These are phyloP conservation scores for Apiosordaria backusii DNA, from an alignment of 495 filamentous ascomycete genomes.

Conservation along the genomic window DNA sequence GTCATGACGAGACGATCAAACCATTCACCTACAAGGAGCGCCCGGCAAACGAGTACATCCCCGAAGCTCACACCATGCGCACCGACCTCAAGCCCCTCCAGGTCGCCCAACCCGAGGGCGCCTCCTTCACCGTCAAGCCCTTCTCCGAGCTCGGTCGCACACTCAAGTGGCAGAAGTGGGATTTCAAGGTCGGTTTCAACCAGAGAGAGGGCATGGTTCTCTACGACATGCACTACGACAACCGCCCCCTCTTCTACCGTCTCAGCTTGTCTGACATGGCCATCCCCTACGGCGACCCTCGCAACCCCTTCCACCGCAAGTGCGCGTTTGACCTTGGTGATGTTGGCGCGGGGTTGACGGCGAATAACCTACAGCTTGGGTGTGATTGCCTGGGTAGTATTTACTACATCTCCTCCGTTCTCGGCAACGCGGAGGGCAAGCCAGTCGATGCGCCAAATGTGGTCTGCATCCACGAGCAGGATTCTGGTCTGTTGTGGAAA, in stretches of 20 bases:
- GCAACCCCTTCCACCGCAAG: conserved; percentile 71
- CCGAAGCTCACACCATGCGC: conserved; percentile 62
- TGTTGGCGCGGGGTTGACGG: conserved; percentile 67
- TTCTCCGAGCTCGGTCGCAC: conserved; percentile 37
- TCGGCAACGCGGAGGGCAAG: conserved; percentile 55
- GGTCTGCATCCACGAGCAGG: conserved; percentile 75
- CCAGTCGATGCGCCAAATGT: conserved; percentile 64
- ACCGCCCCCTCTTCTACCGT: conserved; percentile 63
- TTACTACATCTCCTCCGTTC: conserved; percentile 63
- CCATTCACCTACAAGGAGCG: conserved; percentile 52
- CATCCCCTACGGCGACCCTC: conserved; percentile 72
- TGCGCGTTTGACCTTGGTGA: conserved; percentile 78
- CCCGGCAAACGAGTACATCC: conserved; percentile 68
- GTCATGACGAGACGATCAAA: conserved; percentile 57
- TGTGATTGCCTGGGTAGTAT: conserved; percentile 74
- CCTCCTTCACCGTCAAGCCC: conserved; percentile 59
- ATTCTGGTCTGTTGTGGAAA: conserved; percentile 73
- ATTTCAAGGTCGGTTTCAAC: conserved; percentile 71
- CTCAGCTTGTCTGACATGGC: conserved; percentile 72
- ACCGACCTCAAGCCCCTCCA: conserved; percentile 72
- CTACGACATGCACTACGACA: conserved; percentile 68
- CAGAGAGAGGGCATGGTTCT: conserved; percentile 65
- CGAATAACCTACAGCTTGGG: conserved; percentile 68
- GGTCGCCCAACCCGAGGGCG: conserved; percentile 72
- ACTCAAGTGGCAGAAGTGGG: conserved; percentile 69